phyloP scores from a whole-genome alignment of 2,329 filamentous ascomycete genomes.

The Diaporthe vexans region DNA sequence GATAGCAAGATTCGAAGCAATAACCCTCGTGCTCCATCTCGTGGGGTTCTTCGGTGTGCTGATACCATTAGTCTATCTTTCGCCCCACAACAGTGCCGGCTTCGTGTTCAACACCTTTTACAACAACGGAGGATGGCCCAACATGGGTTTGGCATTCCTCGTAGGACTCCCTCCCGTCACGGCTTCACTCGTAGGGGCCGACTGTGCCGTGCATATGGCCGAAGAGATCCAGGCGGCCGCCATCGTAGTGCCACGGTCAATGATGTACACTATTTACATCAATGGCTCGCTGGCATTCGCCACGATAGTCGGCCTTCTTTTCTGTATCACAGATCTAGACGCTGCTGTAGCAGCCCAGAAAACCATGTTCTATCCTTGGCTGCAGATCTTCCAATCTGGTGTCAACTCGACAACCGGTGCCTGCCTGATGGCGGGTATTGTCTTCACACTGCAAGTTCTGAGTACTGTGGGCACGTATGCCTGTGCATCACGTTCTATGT shows the following conservation, averaged over 20 bases:
- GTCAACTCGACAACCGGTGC: constrained; percentile 43
- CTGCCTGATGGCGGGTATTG: constrained; percentile 43
- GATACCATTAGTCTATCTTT: constrained; percentile 56
- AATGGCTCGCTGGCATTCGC: constrained; percentile 68
- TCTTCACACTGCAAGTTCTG: constrained; percentile 42
- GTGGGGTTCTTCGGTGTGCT: constrained; percentile 56
- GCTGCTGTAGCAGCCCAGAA: constrained; percentile 52
- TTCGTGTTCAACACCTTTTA: constrained; percentile 59
- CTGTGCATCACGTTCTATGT: constrained; percentile 46
- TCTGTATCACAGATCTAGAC: constrained; percentile 65
- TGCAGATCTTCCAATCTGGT: constrained; percentile 46
- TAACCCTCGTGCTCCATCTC: constrained; percentile 50
- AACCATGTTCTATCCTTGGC: constrained; percentile 47
- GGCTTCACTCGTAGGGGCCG: constrained; percentile 55
- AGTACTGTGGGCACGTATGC: constrained; percentile 46
- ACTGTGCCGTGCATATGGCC: constrained; percentile 56
- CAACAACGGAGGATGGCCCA: constrained; percentile 60
- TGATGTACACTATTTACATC: constrained; percentile 62
- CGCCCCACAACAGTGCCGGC: constrained; percentile 49
- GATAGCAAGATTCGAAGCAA: constrained; percentile 45
- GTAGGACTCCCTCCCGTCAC: constrained; percentile 56
- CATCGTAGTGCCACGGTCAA: constrained; percentile 62
- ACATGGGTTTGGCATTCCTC: constrained; percentile 59
- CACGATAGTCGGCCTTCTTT: constrained; percentile 68
- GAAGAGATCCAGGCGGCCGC: constrained; percentile 64